Conservation (phyloP, 2,329 filamentous ascomycete species). For the Colletotrichum gloeosporioides region DNA sequence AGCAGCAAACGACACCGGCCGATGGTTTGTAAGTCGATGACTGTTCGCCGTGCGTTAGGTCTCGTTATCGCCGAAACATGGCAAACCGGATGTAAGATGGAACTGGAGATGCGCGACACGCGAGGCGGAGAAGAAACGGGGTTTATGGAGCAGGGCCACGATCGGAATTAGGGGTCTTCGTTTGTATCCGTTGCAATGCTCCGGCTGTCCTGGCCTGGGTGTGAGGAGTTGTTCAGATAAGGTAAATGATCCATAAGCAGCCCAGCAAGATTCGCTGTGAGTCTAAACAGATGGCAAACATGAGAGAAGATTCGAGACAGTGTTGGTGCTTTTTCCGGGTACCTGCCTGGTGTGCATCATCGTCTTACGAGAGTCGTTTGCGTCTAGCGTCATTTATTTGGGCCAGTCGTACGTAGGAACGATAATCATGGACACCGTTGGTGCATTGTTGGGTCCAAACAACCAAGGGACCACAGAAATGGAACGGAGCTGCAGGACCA, state of each 20-base stretch:
- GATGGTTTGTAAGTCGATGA: background rate
- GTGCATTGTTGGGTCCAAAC: background rate
- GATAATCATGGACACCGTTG: background rate
- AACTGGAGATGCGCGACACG: background rate
- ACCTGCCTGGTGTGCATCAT: slow-evolving; percentile 9
- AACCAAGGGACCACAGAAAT: background rate
- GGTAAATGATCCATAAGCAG: background rate
- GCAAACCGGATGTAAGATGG: background rate
- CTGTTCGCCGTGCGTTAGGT: background rate
- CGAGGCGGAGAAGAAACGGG: slow-evolving; percentile 1
- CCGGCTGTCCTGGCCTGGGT: background rate
- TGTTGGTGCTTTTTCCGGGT: background rate
- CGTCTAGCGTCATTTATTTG: slow-evolving; percentile 6
- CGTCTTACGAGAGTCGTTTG: slow-evolving; percentile 13
- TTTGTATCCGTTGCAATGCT: background rate
- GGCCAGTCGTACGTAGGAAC: background rate
- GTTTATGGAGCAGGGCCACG: background rate
- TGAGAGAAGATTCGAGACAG: background rate
- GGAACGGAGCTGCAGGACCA: background rate
- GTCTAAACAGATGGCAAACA: background rate
- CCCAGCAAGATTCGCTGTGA: background rate
- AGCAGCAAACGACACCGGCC: background rate
- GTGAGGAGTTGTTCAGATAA: background rate
- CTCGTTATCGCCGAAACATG: background rate
- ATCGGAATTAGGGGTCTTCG: slow-evolving; percentile 7